These are phyloP conservation scores for Heritiera fomes DNA, from an alignment of 345 rosid genomes.

Conservation along the genomic window DNA sequence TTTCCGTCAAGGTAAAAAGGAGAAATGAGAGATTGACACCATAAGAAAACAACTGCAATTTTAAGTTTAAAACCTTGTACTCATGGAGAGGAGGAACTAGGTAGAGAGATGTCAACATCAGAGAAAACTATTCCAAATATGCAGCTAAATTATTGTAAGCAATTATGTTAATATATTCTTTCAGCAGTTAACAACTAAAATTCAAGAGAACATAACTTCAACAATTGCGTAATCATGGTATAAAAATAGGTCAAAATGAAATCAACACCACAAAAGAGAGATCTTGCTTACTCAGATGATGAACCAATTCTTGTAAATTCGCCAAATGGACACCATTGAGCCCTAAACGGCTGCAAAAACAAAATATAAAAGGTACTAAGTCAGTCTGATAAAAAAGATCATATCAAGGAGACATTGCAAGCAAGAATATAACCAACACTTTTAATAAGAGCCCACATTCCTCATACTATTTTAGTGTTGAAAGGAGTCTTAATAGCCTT, in stretches of 20 bases:
- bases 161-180: not conserved
- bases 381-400: not conserved
- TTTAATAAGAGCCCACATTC: not conserved
- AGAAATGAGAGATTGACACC: slow-evolving; percentile 13
- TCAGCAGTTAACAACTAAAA: not conserved
- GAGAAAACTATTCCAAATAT: not conserved
- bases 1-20: not conserved
- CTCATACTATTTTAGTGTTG: not conserved
- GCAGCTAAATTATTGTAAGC: not conserved
- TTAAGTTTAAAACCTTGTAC: not conserved
- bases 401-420: not conserved
- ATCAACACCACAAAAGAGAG: not conserved
- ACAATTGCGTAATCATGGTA: not conserved
- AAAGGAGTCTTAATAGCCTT: not conserved
- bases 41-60: not conserved
- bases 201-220: not conserved
- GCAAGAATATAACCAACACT: not conserved
- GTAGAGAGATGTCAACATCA: not conserved
- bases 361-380: not conserved
- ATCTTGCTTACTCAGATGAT: slow-evolving; percentile 21
- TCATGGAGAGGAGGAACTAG: not conserved
- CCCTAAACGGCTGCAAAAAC: slow-evolving; percentile 21
- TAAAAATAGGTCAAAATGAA: slow-evolving; percentile 10
- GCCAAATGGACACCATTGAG: slow-evolving; percentile 22
- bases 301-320: slow-evolving; percentile 19